Evolutionary conservation across 805 yeast genomes (phyloP).

Genomic region (Pichia ethanolica): DNA sequence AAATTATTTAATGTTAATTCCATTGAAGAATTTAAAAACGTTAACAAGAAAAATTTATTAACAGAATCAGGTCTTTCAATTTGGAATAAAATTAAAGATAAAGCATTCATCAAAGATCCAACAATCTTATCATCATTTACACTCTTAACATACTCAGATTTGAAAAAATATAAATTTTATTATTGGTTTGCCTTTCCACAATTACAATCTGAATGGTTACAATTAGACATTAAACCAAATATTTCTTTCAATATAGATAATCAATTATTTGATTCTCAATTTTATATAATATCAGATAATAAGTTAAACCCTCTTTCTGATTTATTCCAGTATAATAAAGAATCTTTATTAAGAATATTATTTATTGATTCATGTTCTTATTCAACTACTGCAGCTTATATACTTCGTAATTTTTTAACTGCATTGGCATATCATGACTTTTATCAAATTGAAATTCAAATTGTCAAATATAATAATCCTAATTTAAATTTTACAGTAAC

Average conservation of each 20-base stretch:
- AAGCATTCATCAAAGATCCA: slow-evolving; percentile 33
- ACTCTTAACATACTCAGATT: slow-evolving; percentile 71
- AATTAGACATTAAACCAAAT: slow-evolving; percentile 4
- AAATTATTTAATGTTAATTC: slow-evolving; percentile 61
- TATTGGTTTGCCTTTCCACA: slow-evolving; percentile 88
- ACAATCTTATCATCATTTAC: slow-evolving; percentile 35
- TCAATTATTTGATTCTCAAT: slow-evolving; percentile 10
- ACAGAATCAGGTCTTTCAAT: slow-evolving; percentile 29
- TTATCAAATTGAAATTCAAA: slow-evolving; percentile 29
- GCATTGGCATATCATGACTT: slow-evolving; percentile 29
- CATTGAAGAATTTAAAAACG: slow-evolving; percentile 69
- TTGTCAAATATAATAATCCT: slow-evolving; percentile 28
- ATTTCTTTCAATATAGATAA: neutral
- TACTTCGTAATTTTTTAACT: slow-evolving; percentile 20
- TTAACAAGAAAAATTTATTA: slow-evolving; percentile 59
- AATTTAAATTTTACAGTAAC: slow-evolving; percentile 23
- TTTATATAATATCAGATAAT: slow-evolving; percentile 11
- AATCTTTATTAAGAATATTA: slow-evolving; percentile 10
- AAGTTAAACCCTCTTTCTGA: slow-evolving; percentile 7
- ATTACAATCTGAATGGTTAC: slow-evolving; percentile 45
- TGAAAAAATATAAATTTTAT: slow-evolving; percentile 78
- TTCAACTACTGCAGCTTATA: slow-evolving; percentile 15
- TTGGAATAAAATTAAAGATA: slow-evolving; percentile 25
- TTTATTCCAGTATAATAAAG: slow-evolving; percentile 6
- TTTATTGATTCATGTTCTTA: slow-evolving; percentile 24